Base-by-base conservation (phyloP, 2,329 filamentous ascomycete species). In the Aspergillus unguis region DNA sequence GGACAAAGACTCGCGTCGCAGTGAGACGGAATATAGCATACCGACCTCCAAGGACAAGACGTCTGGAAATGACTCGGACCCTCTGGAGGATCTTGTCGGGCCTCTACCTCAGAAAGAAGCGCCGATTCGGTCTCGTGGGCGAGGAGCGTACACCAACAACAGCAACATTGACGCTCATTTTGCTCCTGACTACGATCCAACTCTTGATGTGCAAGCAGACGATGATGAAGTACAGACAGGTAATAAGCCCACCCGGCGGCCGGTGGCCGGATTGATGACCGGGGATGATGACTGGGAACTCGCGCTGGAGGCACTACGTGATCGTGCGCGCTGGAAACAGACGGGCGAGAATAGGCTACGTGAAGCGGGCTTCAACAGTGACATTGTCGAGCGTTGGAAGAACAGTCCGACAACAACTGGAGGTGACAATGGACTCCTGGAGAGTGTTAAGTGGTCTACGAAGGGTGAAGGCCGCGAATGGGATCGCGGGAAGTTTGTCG, bases 101-200 rank as follows among this genome's bases (percentile, higher is more conserved):
- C 90, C 90, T 23, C 70, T 75, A 1, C 84, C 82, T 6, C 62
- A 62, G 27, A 38, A 53, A 28, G 28, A 79, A 78, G 67, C 75
- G 3, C 70, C 66, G 29, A 65, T 83, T 31, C 79, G 74, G 49
- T 74, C 77, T n/a, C 85, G 88, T 28, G 90, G 90, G 7, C 83
- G 90, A 36, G 90, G 90, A 35, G 82, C 82, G 10, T 77, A 82
- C 36, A 75, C 79, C 4, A 79, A 79, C 1, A 71, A 75, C 4
- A 85, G 85, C 27, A 84, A 82, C 7, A 95, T 96, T 59, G 91
- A 96, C 65, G 77, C 81, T 26, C 88, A 88, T 48, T 97, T 96
- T 69, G 85, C 87, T 1, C 75, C 83, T 1, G 80, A 71, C 17
- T 86, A 86, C 61, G 77, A 86, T 55, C 83, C 84, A 1, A 66